Evolutionary conservation across 352 stramenopile genomes (phyloP).

Genomic region (Peronospora tabacina): DNA sequence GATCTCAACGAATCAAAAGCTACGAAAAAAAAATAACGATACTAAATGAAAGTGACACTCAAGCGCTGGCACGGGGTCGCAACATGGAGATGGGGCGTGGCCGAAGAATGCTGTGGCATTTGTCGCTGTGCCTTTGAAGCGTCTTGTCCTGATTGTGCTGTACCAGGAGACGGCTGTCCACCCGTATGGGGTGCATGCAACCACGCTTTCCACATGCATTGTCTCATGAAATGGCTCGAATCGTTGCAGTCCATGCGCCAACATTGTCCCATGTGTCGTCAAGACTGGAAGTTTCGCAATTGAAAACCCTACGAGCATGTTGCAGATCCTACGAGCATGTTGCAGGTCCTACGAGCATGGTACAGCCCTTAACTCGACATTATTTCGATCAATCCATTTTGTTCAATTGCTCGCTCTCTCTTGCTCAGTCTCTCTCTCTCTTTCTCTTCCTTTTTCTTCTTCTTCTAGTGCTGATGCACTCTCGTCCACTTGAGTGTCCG

Average conservation of each 20-base stretch:
- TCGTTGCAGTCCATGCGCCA: constrained; percentile 71
- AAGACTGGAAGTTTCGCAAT: constrained; percentile 82
- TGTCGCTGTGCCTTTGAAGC: constrained; percentile 79
- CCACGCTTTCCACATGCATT: constrained; percentile 91
- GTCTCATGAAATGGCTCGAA: constrained; percentile 90
- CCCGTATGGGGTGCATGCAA: constrained; percentile 88
- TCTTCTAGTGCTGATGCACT: constrained; percentile 49
- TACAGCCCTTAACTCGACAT: constrained; percentile 6
- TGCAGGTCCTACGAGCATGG: constrained; percentile 10
- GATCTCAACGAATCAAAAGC: background rate
- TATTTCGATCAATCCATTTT: constrained; percentile 18
- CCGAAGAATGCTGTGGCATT: constrained; percentile 89
- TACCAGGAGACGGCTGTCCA: constrained; percentile 75
- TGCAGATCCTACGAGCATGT: background rate
- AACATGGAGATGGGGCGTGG: constrained; percentile 88
- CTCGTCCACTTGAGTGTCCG: constrained; percentile 66
- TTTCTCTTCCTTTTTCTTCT: background rate
- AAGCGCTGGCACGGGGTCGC: constrained; percentile 86
- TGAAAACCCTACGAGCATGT: constrained; percentile 10
- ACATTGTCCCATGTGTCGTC: constrained; percentile 86
- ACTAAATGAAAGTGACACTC: constrained; percentile 69
- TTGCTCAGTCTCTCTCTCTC: background rate
- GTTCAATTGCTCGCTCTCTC: background rate
- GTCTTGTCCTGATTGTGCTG: constrained; percentile 72
- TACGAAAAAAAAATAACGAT: constrained; percentile 38